phyloP scores from a whole-genome alignment of 352 stramenopile species.

The Globisporangium iwayamae region DNA sequence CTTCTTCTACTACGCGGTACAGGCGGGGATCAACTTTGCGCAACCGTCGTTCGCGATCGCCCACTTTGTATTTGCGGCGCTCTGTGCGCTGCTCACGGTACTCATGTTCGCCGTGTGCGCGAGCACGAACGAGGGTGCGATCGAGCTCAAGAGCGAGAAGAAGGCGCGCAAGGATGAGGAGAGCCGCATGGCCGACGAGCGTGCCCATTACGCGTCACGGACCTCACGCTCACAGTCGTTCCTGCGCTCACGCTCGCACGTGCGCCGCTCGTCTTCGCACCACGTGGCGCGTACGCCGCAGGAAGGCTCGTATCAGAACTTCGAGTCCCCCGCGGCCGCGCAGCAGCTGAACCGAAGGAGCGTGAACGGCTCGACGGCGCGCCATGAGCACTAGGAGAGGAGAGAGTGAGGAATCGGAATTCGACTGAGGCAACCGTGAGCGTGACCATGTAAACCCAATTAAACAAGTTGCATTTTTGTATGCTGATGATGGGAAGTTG shows the following conservation, averaged over 20 bases:
- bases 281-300: slow-evolving; percentile 46
- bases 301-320: slow-evolving; percentile 74
- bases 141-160: slow-evolving; percentile 86
- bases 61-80: slow-evolving; percentile 70
- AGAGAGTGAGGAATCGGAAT: background rate
- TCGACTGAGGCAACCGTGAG: background rate
- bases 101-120: slow-evolving; percentile 77
- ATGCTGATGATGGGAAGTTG: too few relatives aligned
- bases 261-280: slow-evolving; percentile 59
- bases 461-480: slow-evolving; percentile 6
- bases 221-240: slow-evolving; percentile 80
- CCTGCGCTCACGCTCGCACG: slow-evolving; percentile 54
- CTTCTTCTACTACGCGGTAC: slow-evolving; percentile 66
- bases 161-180: slow-evolving; percentile 63
- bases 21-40: slow-evolving; percentile 58
- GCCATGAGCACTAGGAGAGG: background rate
- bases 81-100: slow-evolving; percentile 68
- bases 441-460: background rate
- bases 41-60: slow-evolving; percentile 69
- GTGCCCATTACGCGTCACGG: slow-evolving; percentile 39
- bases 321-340: slow-evolving; percentile 55
- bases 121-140: slow-evolving; percentile 78
- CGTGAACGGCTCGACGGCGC: slow-evolving; percentile 8
- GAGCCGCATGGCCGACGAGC: slow-evolving; percentile 29
- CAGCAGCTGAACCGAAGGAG: slow-evolving; percentile 9